A percentile compares a stretch with the other conserved stretches of the same genome.
Evolutionary conservation across 768 basidiomycete genomes (phyloP).

Genomic region (Mycena latifolia): DNA sequence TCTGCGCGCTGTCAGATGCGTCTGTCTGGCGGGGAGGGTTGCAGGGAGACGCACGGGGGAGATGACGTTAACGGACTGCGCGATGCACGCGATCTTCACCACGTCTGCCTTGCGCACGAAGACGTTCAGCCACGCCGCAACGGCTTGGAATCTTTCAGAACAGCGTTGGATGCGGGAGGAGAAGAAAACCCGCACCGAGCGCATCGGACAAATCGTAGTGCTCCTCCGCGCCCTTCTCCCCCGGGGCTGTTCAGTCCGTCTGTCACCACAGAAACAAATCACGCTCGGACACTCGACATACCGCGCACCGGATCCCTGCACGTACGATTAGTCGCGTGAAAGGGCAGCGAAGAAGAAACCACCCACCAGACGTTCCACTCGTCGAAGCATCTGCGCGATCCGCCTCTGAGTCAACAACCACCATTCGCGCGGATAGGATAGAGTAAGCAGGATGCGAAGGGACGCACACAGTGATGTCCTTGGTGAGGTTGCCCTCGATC

Average conservation of each 20-base stretch:
- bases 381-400: slow-evolving; percentile 58
- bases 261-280: background rate
- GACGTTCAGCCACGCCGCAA: slow-evolving; percentile 72
- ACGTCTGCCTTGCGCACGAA: slow-evolving; percentile 71
- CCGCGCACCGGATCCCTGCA: slow-evolving; percentile 59
- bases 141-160: slow-evolving; percentile 47
- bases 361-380: slow-evolving; percentile 69
- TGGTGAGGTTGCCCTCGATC: slow-evolving; percentile 51
- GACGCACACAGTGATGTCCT: slow-evolving; percentile 53
- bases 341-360: background rate
- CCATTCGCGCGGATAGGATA: no score
- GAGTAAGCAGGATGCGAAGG: background rate
- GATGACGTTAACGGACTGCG: slow-evolving; percentile 68
- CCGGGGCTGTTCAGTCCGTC: slow-evolving; percentile 52
- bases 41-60: slow-evolving; percentile 50
- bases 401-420: no score
- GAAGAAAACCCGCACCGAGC: slow-evolving; percentile 44
- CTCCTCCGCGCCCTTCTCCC: slow-evolving; percentile 64
- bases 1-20: slow-evolving; percentile 36
- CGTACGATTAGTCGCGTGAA: background rate
- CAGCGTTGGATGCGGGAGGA: slow-evolving; percentile 12
- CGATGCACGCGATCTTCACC: slow-evolving; percentile 71
- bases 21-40: background rate
- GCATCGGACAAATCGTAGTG: slow-evolving; percentile 67
- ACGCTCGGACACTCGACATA: slow-evolving; percentile 27